A percentile compares a stretch with the other conserved stretches of the same genome.
Conservation (phyloP, 306 rosid genomes). For the Aeschynomene evenia region DNA sequence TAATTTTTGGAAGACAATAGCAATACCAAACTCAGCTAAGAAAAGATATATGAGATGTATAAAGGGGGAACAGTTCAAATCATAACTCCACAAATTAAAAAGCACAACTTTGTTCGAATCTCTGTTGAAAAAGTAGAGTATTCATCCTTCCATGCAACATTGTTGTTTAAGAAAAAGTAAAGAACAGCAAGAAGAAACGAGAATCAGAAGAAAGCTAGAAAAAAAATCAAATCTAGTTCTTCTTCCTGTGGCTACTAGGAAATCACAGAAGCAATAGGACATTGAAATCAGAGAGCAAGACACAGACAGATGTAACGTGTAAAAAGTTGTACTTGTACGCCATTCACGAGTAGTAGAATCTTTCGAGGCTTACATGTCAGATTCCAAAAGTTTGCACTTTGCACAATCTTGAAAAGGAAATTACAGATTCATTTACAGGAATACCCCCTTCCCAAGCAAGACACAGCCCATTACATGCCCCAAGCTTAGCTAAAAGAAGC, state of each 20-base stretch:
- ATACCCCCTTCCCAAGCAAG: slow-evolving; percentile 34
- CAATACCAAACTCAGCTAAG: too few relatives aligned
- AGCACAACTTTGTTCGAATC: too few relatives aligned
- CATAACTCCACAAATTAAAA: too few relatives aligned
- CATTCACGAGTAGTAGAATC: slow-evolving; percentile 28
- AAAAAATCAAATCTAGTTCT: background rate
- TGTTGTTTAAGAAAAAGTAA: background rate
- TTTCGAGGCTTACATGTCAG: slow-evolving; percentile 30
- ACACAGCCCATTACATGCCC: slow-evolving; percentile 19
- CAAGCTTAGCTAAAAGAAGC: slow-evolving; percentile 23
- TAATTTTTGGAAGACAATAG: too few relatives aligned
- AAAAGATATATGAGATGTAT: too few relatives aligned
- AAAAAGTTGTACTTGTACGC: background rate
- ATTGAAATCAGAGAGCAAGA: slow-evolving; percentile 30
- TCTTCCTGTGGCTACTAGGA: background rate
- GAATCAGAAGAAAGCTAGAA: background rate
- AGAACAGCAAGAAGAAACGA: background rate
- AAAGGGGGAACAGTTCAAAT: too few relatives aligned
- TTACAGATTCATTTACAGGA: slow-evolving; percentile 28
- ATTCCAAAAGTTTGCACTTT: slow-evolving; percentile 35
- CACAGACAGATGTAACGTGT: background rate
- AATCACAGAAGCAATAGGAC: slow-evolving; percentile 19
- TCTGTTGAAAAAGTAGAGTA: too few relatives aligned
- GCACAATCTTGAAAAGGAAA: slow-evolving; percentile 35
- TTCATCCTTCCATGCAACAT: too few relatives aligned